Evolutionary conservation across 345 rosid genomes (phyloP).

Genomic region (Balakata baccata): DNA sequence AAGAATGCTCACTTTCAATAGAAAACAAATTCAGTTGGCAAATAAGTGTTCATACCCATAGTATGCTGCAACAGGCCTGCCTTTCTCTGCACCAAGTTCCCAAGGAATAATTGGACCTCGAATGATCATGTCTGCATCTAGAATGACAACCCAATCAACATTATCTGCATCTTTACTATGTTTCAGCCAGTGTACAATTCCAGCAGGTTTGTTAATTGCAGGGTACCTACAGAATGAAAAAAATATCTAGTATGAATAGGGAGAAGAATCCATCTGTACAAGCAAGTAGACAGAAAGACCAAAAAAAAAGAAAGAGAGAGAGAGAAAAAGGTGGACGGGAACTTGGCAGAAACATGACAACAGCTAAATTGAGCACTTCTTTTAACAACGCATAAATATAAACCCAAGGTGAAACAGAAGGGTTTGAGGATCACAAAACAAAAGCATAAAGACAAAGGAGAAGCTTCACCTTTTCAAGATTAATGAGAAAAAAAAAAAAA

Average conservation of each 20-base stretch:
- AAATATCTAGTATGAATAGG: not conserved
- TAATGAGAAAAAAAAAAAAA: not conserved
- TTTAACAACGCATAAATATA: not conserved
- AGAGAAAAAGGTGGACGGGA: not conserved
- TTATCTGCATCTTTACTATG: conserved; percentile 84
- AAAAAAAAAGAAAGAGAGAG: not conserved
- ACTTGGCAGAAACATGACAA: not conserved
- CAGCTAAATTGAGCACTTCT: not conserved
- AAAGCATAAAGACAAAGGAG: not conserved
- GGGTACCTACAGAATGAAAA: conserved; percentile 64
- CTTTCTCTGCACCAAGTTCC: conserved; percentile 91
- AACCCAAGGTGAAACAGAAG: not conserved
- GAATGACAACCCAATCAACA: conserved; percentile 95
- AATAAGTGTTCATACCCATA: conserved; percentile 59
- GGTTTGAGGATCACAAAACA: not conserved
- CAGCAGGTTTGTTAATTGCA: conserved; percentile 96
- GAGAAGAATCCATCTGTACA: not conserved
- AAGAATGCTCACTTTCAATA: not conserved
- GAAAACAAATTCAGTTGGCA: not conserved
- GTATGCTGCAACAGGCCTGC: conserved; percentile 81
- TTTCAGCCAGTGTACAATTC: conserved; percentile 86
- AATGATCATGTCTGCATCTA: conserved; percentile 96
- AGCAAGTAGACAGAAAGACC: not conserved
- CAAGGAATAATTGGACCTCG: conserved; percentile 92
- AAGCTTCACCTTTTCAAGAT: too few species aligned